Evolutionary conservation across 202 grass and related monocot species (phyloP), one percentile per base, ranked within the genome.

Genomic region (Tripidium arundinaceum): DNA sequence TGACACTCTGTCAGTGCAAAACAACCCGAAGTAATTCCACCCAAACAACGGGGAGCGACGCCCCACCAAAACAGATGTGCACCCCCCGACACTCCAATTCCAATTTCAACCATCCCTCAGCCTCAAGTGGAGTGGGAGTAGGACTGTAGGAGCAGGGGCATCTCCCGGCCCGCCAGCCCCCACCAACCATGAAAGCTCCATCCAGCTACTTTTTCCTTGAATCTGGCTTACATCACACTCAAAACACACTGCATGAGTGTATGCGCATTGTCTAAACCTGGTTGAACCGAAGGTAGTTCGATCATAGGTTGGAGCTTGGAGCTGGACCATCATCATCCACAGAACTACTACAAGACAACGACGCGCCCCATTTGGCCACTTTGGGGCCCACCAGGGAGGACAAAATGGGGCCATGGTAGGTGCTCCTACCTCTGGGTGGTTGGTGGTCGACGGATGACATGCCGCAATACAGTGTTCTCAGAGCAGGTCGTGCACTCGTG

Each of bases 131-230:
- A 9, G 55, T 25, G 3, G 10, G 21, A 74, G 52, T 34, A 21
- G 46, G 29, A 37, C 1, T 68, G n/a, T n/a, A 21, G 46, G 28
- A 36, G 5, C 7, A 54, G 31, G 45, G 26, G 5, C 7, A 55
- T 47, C 63, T 39, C 62, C 62, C n/a, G n/a, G n/a, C n/a, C n/a
- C n/a, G n/a, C n/a, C 29, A n/a, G n/a, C 31, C 79, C 77, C 80
- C 85, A 93, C 74, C 88, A 83, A 86, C 91, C 85, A 41, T 81
- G 91, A 90, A 76, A 85, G 84, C 73, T 49, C 38, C 65, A 36
- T 79, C 12, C 65, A 90, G 31, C 85, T 81, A 81, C 88, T 72
- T 82, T 74, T 26, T 49, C 29, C 29, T 66, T 66, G 14, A 54
- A 65, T 76, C 61, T 89, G 74, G 64, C 77, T 86, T 94, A 67